phyloP scores from a whole-genome alignment of 148 eudicot species.

The Rhododendron henanense region DNA sequence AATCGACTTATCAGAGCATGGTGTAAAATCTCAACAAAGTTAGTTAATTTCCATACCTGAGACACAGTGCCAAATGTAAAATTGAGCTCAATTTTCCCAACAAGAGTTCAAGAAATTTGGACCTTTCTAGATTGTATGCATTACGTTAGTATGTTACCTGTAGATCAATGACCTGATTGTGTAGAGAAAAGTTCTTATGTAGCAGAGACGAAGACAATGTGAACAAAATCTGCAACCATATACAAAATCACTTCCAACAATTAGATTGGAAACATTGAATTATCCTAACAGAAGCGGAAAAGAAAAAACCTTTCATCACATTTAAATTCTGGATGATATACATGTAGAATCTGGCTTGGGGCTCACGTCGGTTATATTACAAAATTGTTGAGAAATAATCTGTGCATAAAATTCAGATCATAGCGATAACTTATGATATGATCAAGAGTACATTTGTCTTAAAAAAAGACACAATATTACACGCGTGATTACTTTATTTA shows the following conservation, averaged over 20 bases:
- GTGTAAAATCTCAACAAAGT: neutral
- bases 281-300: neutral
- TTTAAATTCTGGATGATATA: neutral
- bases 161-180: conserved; percentile 36
- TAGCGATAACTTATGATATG: neutral
- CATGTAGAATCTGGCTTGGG: neutral
- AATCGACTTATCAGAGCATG: neutral
- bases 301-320: neutral
- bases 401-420: neutral
- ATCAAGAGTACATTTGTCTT: neutral
- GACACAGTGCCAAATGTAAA: neutral
- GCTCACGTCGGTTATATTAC: neutral
- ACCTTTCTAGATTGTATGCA: neutral
- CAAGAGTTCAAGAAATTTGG: neutral
- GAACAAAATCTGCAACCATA: conserved; percentile 39
- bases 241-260: neutral
- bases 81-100: neutral
- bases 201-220: conserved; percentile 30
- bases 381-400: neutral
- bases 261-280: conserved; percentile 8
- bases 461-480: neutral
- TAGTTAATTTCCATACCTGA: neutral
- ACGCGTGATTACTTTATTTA: neutral
- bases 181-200: conserved; percentile 37
- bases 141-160: conserved; percentile 29